phyloP scores from a whole-genome alignment of 2,329 filamentous ascomycete species.

The Calonectria ilicicola region DNA sequence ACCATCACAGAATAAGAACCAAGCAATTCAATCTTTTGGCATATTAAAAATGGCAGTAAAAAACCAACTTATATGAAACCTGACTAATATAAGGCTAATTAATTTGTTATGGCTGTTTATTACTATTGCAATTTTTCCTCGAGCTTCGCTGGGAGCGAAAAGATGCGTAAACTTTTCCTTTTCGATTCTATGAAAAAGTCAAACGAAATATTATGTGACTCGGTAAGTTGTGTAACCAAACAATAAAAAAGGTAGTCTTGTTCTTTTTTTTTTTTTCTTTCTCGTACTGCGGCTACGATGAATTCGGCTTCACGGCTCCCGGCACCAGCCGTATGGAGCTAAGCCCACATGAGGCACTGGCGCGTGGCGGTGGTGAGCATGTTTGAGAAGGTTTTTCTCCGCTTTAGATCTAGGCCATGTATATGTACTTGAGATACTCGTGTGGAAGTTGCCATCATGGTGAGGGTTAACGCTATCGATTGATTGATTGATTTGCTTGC shows the following conservation, averaged over 20 bases:
- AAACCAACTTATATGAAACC: no score
- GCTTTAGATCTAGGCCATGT: slow-evolving; percentile 40
- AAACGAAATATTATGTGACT: background rate
- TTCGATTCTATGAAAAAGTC: background rate
- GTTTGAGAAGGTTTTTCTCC: slow-evolving; percentile 64
- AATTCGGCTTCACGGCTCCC: background rate
- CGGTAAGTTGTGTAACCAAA: background rate
- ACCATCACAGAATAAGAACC: no score
- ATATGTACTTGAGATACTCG: slow-evolving; percentile 49
- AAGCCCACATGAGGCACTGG: slow-evolving; percentile 8
- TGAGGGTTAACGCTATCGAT: background rate
- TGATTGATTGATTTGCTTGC: background rate
- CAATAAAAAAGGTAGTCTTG: background rate
- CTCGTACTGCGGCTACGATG: background rate
- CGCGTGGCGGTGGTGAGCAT: slow-evolving; percentile 51
- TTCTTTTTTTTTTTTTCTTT: background rate
- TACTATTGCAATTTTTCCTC: no score
- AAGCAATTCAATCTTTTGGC: no score
- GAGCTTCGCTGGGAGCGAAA: no score
- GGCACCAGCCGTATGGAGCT: slow-evolving; percentile 6
- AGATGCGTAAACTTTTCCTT: background rate
- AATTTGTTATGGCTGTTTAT: no score
- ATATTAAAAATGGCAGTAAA: no score
- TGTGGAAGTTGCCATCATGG: background rate
- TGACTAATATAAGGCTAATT: no score